Percentiles rank a stretch among this genome's conserved stretches.
Evolutionary conservation across 1,284 basidiomycete species (phyloP).

Genomic region (Sanghuangporus sanghuang): DNA sequence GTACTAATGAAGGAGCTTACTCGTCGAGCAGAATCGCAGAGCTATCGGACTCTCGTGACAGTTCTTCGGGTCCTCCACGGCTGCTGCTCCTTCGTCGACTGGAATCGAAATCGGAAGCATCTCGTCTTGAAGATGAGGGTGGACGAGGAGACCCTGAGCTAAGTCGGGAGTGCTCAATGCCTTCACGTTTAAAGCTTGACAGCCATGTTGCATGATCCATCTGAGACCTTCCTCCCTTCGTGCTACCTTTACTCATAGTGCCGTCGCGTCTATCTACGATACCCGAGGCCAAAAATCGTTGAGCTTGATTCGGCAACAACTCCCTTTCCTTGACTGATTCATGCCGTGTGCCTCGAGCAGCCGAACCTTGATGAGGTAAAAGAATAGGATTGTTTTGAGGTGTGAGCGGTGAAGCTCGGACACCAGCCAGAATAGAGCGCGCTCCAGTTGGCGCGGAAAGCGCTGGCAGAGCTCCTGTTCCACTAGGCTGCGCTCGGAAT

Average conservation of each 20-base stretch:
- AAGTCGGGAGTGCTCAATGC: conserved; percentile 37
- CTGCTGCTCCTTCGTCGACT: conserved; percentile 37
- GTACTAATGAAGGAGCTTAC: conserved; percentile 35
- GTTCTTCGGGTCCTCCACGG: conserved; percentile 35
- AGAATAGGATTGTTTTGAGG: conserved; percentile 29
- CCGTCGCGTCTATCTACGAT: conserved; percentile 32
- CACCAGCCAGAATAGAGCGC: conserved; percentile 63
- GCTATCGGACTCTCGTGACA: conserved; percentile 35
- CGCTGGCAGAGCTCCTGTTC: conserved; percentile 29
- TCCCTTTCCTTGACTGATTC: conserved; percentile 14
- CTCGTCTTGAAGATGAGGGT: conserved; percentile 24
- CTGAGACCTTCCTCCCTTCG: conserved; percentile 41
- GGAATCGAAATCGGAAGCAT: conserved; percentile 16
- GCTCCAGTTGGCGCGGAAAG: conserved; percentile 66
- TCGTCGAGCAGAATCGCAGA: conserved; percentile 73
- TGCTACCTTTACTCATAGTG: conserved; percentile 53
- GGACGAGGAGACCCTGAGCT: conserved; percentile 30
- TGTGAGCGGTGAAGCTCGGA: conserved; percentile 48
- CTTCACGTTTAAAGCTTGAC: conserved; percentile 51
- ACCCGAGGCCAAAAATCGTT: conserved; percentile 16
- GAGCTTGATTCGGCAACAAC: conserved; percentile 12
- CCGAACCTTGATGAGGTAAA: conserved; percentile 31
- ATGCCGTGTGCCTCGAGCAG: conserved; percentile 27
- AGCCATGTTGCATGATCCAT: conserved; percentile 70
- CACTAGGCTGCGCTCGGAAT: conserved; percentile 44